A percentile compares a stretch with the other conserved stretches of the same genome.
Conservation (phyloP, 1,284 basidiomycete genomes). For the Fomes fomentarius region DNA sequence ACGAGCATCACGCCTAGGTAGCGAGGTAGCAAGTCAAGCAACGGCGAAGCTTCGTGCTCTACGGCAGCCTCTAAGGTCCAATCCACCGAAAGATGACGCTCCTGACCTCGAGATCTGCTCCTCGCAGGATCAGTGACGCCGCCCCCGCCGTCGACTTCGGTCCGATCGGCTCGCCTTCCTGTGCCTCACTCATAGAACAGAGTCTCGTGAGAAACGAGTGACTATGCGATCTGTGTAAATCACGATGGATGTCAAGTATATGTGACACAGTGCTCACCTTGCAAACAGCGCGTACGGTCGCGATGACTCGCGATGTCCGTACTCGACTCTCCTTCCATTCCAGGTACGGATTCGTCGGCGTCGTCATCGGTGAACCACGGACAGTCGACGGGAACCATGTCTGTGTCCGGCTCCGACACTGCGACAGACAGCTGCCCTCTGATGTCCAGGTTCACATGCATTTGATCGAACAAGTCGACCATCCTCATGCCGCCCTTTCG, state of each 20-base stretch:
- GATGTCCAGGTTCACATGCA: too few species aligned
- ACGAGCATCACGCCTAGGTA: constrained; percentile 99
- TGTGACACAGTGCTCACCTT: constrained; percentile 67
- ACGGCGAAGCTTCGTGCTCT: constrained; percentile 88
- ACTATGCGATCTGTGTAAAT: constrained; percentile 51
- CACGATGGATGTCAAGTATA: not conserved
- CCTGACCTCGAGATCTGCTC: too few species aligned
- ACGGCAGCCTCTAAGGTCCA: too few species aligned
- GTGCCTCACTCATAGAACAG: constrained; percentile 87
- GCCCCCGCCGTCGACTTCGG: constrained; percentile 59
- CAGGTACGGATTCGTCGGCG: constrained; percentile 68
- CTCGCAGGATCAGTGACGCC: constrained; percentile 38
- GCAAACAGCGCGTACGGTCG: constrained; percentile 87
- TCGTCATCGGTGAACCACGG: constrained; percentile 77
- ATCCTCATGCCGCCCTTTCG: too few species aligned
- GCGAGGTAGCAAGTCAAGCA: constrained; percentile 92
- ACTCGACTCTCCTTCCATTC: constrained; percentile 41
- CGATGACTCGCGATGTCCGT: constrained; percentile 21
- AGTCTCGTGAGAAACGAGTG: constrained; percentile 95
- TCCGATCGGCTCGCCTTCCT: constrained; percentile 76
- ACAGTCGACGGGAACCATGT: constrained; percentile 44
- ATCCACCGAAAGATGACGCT: too few species aligned
- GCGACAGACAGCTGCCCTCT: too few species aligned
- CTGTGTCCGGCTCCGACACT: too few species aligned
- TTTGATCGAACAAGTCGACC: too few species aligned